Evolutionary conservation across 2,329 filamentous ascomycete genomes (phyloP), one percentile per base, ranked within the genome.

Genomic region (Penicillium sp.): DNA sequence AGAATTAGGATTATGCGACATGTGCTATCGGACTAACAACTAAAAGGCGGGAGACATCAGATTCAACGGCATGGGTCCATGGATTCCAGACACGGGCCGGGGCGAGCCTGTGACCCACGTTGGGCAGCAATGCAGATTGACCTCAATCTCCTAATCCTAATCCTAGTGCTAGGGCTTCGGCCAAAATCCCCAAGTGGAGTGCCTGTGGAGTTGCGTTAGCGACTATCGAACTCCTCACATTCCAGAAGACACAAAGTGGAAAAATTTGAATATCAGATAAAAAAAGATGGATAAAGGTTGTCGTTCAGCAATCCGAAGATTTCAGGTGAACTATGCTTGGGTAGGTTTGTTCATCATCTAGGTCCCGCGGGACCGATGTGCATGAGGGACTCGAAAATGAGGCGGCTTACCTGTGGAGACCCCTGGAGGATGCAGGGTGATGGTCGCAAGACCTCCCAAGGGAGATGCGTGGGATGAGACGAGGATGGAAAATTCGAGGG

Each of bases 301-400:
- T 73, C 71, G 69, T 72, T 73, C 71, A 73, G 54, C 51, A 62
- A 68, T 69, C 64, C 65, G 65, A 63, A 68, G 69, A 70, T 65
- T 64, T 74, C 70, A 72, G 70, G 63, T 74, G 71, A 74, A 74
- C 71, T 74, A 74, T 73, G 70, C 71, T 67, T 67, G 57, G 57
- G 52, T 58, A 65, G 63, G 62, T 63, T 67, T 67, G 62, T 63
- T 73, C 70, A 73, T 74, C 70, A 72, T 67, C 43, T 51, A 58
- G n/a, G 23, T 15, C 31, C 31, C 34, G 39, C 6, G 29, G 42
- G 33, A 15, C 45, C 36, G 34, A 41, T 29, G 31, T 26, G 13
- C 26, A 42, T 29, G 28, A 10, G 28, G 42, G 54, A 28, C 28
- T 49, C 39, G 36, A 51, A 34, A 43, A 42, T 43, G 56, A 56